Evolutionary conservation across 768 basidiomycete genomes (phyloP), one percentile per base, ranked within the genome.

Genomic region (Termitomyces sp.): DNA sequence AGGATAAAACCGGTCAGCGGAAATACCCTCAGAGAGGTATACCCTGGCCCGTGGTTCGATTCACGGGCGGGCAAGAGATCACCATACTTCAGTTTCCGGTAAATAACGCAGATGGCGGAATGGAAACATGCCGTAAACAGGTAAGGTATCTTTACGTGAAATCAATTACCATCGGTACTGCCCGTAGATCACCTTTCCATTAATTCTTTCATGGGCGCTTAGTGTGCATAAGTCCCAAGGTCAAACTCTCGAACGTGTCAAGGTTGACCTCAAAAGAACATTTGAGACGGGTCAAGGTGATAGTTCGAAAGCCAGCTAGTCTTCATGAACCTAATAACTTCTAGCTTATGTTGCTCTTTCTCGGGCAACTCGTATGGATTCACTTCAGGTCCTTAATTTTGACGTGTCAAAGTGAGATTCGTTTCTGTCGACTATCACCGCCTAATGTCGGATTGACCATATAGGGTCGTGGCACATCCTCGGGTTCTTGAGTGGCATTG

Each of bases 211-310:
- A 0, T 95, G 91, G 88, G 91, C 92, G 0, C 75, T 94, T 65
- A 87, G 85, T 49, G 84, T 94, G 26, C 91, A 94, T 70, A 94
- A 95, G 65, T 87, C 86, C 5, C 93, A 96, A 65, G 93, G 93
- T 0, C 91, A 93, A 68, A 95, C 93, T 0, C 71, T 96, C 42
- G 82, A 90, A 50, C 77, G 90, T 51, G 90, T 94, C 56, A 88
- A 85, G 57, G 88, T 94, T 4, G 84, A 94, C 63, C 77, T 95
- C 24, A 66, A 72, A 55, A 76, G 79, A 38, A 86, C 82, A 0
- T 96, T 96, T 70, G 93, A 89, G 67, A 85, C 80, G 54, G 88
- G 88, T 3, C 84, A 90, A 82, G 87, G 87, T 84, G 45, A 48
- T 34, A 65, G 48, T 30, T 21, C 41, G 2, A n/a, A n/a, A 15